Evolutionary conservation across 805 yeast genomes (phyloP).

Genomic region (Candida maesae): DNA sequence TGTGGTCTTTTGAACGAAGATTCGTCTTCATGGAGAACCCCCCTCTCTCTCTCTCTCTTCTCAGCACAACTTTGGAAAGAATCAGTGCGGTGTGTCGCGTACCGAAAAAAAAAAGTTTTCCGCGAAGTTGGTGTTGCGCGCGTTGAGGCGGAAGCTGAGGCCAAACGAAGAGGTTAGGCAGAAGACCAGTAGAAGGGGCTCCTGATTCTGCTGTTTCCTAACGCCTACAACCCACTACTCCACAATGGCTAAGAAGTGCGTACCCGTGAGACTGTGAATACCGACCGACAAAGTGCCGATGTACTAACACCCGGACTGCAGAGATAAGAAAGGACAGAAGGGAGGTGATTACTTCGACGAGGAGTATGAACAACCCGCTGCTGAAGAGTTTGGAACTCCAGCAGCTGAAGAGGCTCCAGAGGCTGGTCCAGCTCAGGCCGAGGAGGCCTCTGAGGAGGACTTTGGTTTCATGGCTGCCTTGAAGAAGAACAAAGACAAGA

Average conservation of each 20-base stretch:
- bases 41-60: too few species aligned
- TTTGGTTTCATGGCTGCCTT: conserved; percentile 80
- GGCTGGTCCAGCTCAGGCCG: conserved; percentile 30
- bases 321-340: conserved; percentile 59
- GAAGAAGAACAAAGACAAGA: conserved; percentile 74
- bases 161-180: too few species aligned
- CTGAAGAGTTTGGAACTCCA: conserved; percentile 51
- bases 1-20: neutral
- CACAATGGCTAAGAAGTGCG: conserved; percentile 20
- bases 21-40: too few species aligned
- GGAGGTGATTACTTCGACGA: conserved; percentile 74
- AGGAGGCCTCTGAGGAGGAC: conserved; percentile 36
- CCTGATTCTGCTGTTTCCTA: too few species aligned
- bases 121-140: neutral
- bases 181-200: too few species aligned
- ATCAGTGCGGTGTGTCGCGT: conserved; percentile 3
- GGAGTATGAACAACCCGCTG: conserved; percentile 46
- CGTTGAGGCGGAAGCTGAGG: too few species aligned
- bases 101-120: conserved; percentile 14
- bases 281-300: too few species aligned
- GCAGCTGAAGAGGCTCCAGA: too few species aligned
- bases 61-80: neutral
- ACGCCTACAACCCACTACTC: neutral
- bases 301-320: conserved; percentile 21
- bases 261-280: too few species aligned